Base-by-base conservation (phyloP, 371 early-diverging fungal genomes). In the Syncephalastrum contaminatum region DNA sequence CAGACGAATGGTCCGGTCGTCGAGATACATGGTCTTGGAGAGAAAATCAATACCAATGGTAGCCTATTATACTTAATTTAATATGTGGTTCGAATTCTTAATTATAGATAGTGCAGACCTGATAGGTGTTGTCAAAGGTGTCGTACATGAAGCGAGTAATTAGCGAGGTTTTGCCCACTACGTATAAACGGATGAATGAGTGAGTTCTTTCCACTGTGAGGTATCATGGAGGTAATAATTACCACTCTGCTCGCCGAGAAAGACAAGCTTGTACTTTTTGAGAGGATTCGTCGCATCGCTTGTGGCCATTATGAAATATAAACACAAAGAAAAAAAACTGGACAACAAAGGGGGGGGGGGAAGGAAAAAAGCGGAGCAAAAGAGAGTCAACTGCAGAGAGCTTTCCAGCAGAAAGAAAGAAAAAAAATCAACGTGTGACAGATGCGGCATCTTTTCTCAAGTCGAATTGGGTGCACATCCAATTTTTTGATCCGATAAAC, bases 1-100 rank as follows among this genome's bases (percentile, higher is more conserved):
- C 44, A 99, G 83, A 50, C 99, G 88, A 20, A 98, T 91, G 4
- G 95, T 96, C 42, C 95, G 90, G 72, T 95, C 96, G 61, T 97
- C 98, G 52, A 99, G 69, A 64, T 95, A 93, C 91, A 99, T 95
- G 15, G 99, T 99, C 80, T 99, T 99, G 27, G 95, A 95, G 60
- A 99, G 73, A 72, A 99, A 99, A 74, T 99, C 99, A 60, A 99
- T 98, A 63, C 99, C 99, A 55, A 99, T 99, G 22, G 99, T 99
- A 14, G 99, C 99, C 88, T 97, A 40, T 4, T 25, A 25, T 25
- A 25, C 15, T 44, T 22, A 5, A 36, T 39, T 43, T 51, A 25
- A 18, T 25, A 47, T 25, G 22, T 18, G 10, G 20, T 19, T n/a
- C 14, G 14, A 39, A n/a, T 5, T 4, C 25, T 54, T 46, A 12